Evolutionary conservation across 2,329 filamentous ascomycete species (phyloP).

Genomic region (Sclerotinia minor): DNA sequence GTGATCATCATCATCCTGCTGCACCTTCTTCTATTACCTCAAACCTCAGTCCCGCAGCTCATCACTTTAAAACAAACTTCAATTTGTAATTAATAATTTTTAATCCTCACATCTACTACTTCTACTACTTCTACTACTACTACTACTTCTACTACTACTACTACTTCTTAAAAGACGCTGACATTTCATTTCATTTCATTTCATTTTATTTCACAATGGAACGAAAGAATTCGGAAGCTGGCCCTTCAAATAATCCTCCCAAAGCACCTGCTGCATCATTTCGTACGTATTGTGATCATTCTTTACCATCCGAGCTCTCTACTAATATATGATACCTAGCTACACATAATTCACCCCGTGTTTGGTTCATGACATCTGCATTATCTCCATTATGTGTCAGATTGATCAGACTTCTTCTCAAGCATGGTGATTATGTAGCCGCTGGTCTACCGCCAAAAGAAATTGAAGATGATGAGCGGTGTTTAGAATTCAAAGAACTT

Average conservation of each 20-base stretch:
- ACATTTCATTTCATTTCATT: too few species aligned
- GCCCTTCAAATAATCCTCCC: slow-evolving; percentile 39
- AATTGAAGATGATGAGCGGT: slow-evolving; percentile 73
- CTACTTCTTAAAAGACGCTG: too few species aligned
- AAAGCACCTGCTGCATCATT: slow-evolving; percentile 38
- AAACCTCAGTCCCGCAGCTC: not conserved
- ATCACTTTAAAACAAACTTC: not conserved
- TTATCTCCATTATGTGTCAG: slow-evolving; percentile 83
- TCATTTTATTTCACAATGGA: slow-evolving; percentile 35
- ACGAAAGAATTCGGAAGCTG: slow-evolving; percentile 49
- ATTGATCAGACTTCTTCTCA: slow-evolving; percentile 75
- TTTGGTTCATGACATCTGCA: slow-evolving; percentile 89
- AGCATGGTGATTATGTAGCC: slow-evolving; percentile 89
- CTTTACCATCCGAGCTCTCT: not conserved
- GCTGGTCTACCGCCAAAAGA: slow-evolving; percentile 78
- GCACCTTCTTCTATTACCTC: not conserved
- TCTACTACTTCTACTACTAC: too few species aligned
- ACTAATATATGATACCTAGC: slow-evolving; percentile 44
- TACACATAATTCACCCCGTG: slow-evolving; percentile 73
- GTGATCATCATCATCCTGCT: not conserved
- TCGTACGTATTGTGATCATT: slow-evolving; percentile 30
- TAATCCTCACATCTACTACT: not conserved
- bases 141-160: too few species aligned
- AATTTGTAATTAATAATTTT: not conserved
- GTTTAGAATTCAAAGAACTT: slow-evolving; percentile 77